Base-by-base conservation (phyloP, 2,329 filamentous ascomycete genomes). In the Microdochium paspali region DNA sequence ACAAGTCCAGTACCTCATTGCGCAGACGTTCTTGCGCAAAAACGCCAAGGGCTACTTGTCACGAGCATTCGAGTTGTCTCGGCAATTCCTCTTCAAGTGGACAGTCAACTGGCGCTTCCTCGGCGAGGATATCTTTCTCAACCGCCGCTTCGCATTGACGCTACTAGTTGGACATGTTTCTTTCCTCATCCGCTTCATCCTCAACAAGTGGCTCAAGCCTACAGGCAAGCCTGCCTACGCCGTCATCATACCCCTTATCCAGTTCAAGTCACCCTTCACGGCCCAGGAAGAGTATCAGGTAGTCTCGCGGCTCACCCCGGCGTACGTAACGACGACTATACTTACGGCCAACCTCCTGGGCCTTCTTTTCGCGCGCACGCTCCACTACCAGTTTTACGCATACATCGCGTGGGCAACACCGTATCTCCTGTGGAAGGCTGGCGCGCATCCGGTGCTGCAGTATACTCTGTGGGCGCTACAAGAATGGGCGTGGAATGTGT, bases 101-200 rank as follows among this genome's bases (percentile, higher is more conserved):
- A 98, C 93, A 0, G 93, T 98, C 55, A 98, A 98, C 66, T 98
- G 93, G 93, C 82, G 90, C 47, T 97, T 97, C 63, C 68, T 96
- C n/a, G 84, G 86, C 15, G 90, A 96, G 66, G 79, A 86, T 6
- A 66, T 70, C 0, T 98, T 98, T 58, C 75, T 94, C 44, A 77
- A 74, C 55, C 77, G 70, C 50, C 62, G 69, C 2, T 94, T 95
- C 61, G 80, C 89, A 24, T 56, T 84, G 18, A 65, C 68, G 13
- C 73, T 96, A 45, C 72, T 95, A 24, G 72, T 66, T 2, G 60
- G 79, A 47, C 89, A 96, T 62, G 70, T 72, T 24, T 63, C 70
- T 9, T 71, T 90, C n/a, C 73, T 96, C 23, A 56, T 72, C 24
- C 62, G 77, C 30, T 95, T 95, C 62, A 68, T 82, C 45, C 61